phyloP scores from a whole-genome alignment of 1,284 basidiomycete species.

The Trametes pubescens region DNA sequence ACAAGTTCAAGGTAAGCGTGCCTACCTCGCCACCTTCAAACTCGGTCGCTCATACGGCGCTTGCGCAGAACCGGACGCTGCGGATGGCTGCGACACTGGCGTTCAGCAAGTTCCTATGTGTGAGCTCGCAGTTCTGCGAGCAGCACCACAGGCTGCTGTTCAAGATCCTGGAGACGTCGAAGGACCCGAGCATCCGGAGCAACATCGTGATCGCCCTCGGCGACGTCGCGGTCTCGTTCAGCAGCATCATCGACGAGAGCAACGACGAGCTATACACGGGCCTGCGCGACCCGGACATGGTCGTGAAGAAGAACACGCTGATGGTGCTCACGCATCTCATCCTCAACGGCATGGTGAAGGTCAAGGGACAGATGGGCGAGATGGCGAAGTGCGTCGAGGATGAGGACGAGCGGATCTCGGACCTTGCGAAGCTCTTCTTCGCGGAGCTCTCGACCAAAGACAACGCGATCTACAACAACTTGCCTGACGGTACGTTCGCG shows the following conservation, averaged over 20 bases:
- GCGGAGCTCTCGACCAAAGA: constrained; percentile 97
- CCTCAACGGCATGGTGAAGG: constrained; percentile 99
- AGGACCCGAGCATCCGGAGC: constrained; percentile 88
- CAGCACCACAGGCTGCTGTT: constrained; percentile 89
- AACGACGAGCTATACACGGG: constrained; percentile 96
- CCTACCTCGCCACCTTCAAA: not conserved
- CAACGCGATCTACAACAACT: constrained; percentile 98
- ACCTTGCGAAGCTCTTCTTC: constrained; percentile 98
- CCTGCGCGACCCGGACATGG: constrained; percentile 84
- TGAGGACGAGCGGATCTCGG: constrained; percentile 87
- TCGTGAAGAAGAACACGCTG: constrained; percentile 98
- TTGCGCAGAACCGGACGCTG: constrained; percentile 80
- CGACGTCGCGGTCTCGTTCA: constrained; percentile 97
- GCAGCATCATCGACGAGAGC: constrained; percentile 96
- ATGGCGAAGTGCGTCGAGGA: constrained; percentile 99
- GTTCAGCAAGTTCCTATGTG: constrained; percentile 96
- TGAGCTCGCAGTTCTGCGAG: constrained; percentile 95
- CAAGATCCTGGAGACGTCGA: constrained; percentile 92
- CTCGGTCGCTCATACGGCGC: not conserved
- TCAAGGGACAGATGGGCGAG: constrained; percentile 98
- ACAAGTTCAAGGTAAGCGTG: constrained; percentile 78
- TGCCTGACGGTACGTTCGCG: constrained; percentile 79
- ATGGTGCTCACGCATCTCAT: constrained; percentile 99
- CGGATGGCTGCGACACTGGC: constrained; percentile 89
- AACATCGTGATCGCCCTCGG: constrained; percentile 98